Evolutionary conservation across 257 asterid genomes (phyloP).

Genomic region (Primulina tabacum): DNA sequence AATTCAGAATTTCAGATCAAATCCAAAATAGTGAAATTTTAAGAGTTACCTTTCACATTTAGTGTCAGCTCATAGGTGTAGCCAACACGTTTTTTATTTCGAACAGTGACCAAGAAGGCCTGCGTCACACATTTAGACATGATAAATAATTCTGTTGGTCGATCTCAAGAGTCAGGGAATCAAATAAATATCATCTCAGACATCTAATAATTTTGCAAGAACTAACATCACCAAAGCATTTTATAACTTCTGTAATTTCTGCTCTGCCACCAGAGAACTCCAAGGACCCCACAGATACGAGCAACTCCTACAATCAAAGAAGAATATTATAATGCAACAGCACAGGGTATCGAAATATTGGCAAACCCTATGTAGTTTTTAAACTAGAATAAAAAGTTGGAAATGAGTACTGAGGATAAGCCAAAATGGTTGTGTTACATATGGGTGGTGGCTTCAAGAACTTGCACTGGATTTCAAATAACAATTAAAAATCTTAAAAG

Average conservation of each 20-base stretch:
- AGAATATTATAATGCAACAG: not conserved
- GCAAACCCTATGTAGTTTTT: not conserved
- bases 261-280: conserved; percentile 75
- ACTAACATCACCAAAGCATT: conserved; percentile 92
- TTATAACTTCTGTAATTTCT: conserved; percentile 77
- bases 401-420: not conserved
- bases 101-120: conserved; percentile 88
- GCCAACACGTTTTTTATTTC: conserved; percentile 95
- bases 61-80: conserved; percentile 79
- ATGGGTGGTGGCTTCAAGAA: too few species aligned
- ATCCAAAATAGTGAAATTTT: not conserved
- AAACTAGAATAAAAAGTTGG: not conserved
- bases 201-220: conserved; percentile 3
- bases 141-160: not conserved
- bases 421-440: not conserved
- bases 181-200: conserved; percentile 6
- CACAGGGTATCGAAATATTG: not conserved
- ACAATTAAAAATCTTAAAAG: too few species aligned
- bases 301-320: conserved; percentile 66
- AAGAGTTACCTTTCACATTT: conserved; percentile 61
- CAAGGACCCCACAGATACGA: conserved; percentile 53
- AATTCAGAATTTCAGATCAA: not conserved
- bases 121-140: conserved; percentile 27
- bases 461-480: too few species aligned
- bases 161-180: not conserved